phyloP scores from a whole-genome alignment of 208 protist genomes.

The Trypanosoma congolense region DNA sequence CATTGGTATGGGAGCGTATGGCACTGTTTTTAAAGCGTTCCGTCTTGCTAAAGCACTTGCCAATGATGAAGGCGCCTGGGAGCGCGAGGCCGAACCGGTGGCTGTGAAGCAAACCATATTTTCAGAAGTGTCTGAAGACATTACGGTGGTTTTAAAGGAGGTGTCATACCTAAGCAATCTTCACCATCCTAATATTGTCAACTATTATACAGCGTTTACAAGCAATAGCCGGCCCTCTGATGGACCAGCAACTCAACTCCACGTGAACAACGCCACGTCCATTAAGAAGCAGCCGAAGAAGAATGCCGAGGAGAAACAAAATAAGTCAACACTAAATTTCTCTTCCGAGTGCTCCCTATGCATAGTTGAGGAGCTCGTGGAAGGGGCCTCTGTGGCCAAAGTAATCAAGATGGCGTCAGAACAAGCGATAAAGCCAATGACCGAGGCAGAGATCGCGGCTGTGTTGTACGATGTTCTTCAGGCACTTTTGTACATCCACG shows the following conservation, averaged over 20 bases:
- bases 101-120: constrained; percentile 28
- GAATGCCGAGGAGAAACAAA: neutral
- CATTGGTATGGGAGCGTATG: constrained; percentile 27
- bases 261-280: neutral
- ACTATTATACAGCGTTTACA: constrained; percentile 28
- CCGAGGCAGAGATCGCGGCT: constrained; percentile 47
- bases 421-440: constrained; percentile 20
- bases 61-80: constrained; percentile 17
- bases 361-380: constrained; percentile 43
- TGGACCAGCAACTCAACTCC: constrained; percentile 1
- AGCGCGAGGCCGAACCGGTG: constrained; percentile 7
- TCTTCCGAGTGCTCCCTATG: constrained; percentile 19
- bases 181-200: constrained; percentile 25
- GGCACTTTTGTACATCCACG: constrained; percentile 70
- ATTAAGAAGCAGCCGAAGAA: neutral
- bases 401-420: constrained; percentile 17
- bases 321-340: constrained; percentile 8
- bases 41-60: constrained; percentile 6
- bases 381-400: constrained; percentile 25
- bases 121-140: constrained; percentile 24
- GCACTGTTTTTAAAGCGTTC: constrained; percentile 31
- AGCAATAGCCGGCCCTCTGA: constrained; percentile 1
- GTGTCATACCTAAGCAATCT: constrained; percentile 28
- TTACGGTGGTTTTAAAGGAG: constrained; percentile 27
- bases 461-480: constrained; percentile 46